These are phyloP conservation scores for Aspergillus sp. DNA, from an alignment of 2,329 filamentous ascomycete genomes.

Conservation along the genomic window DNA sequence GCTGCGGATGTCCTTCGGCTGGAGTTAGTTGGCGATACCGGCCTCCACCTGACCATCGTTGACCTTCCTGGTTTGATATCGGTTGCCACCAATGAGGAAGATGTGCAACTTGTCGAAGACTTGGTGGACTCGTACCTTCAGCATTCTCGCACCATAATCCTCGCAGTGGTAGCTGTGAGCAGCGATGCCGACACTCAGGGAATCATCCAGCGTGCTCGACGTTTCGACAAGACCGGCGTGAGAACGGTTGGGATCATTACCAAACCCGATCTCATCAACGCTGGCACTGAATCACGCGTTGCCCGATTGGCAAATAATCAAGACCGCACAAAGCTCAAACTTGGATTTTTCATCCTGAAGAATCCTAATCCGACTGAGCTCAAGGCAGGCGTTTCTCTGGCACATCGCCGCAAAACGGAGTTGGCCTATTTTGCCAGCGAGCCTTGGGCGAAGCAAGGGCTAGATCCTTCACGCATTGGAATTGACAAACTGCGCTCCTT, in stretches of 20 bases:
- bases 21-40: constrained; percentile 50
- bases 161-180: constrained; percentile 39
- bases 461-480: constrained; percentile 12
- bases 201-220: constrained; percentile 31
- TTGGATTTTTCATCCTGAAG: constrained; percentile 23
- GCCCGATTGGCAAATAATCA: constrained; percentile 18
- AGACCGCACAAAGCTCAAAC: constrained; percentile 19
- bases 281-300: constrained; percentile 15
- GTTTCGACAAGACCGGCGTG: constrained; percentile 21
- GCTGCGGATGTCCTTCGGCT: constrained; percentile 50
- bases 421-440: constrained; percentile 9
- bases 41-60: constrained; percentile 50
- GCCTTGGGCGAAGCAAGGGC: constrained; percentile 10
- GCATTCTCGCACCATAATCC: constrained; percentile 37
- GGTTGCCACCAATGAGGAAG: constrained; percentile 46
- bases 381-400: constrained; percentile 4
- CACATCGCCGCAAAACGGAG: constrained; percentile 5
- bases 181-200: constrained; percentile 37
- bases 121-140: constrained; percentile 38
- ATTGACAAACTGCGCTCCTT: constrained; percentile 14
- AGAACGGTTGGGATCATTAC: constrained; percentile 42
- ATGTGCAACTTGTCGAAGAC: constrained; percentile 47
- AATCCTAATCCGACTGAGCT: constrained; percentile 17
- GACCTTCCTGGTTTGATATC: constrained; percentile 53
- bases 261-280: constrained; percentile 34